Conservation (phyloP, 2,329 filamentous ascomycete species). For the Botrytis sinoallii region DNA sequence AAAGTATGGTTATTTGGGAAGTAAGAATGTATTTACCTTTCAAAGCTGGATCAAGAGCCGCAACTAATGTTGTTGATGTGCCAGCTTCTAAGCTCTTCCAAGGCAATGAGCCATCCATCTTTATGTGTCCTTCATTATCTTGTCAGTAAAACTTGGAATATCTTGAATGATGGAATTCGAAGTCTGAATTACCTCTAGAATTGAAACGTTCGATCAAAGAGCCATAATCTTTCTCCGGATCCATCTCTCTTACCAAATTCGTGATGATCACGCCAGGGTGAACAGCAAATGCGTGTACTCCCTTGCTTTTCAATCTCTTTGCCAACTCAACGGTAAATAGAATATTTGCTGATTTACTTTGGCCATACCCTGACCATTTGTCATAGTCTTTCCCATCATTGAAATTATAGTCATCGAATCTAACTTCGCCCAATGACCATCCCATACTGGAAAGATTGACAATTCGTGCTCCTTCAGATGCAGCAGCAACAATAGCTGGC, state of each 20-base stretch:
- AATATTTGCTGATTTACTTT: conserved; percentile 41
- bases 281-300: conserved; percentile 35
- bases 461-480: conserved; percentile 11
- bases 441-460: neutral
- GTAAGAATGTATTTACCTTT: neutral
- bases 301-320: conserved; percentile 28
- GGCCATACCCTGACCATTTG: conserved; percentile 39
- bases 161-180: neutral
- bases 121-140: neutral
- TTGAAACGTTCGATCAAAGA: neutral
- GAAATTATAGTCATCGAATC: conserved; percentile 22
- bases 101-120: neutral
- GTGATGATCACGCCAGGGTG: conserved; percentile 33
- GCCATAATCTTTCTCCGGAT: neutral
- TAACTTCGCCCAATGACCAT: conserved; percentile 16
- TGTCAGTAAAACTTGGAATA: neutral
- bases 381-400: conserved; percentile 35
- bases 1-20: neutral
- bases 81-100: neutral
- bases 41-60: conserved; percentile 14
- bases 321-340: conserved; percentile 37
- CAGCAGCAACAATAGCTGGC: conserved; percentile 40
- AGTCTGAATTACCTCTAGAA: neutral
- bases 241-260: neutral
- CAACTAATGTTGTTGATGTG: conserved; percentile 13